Evolutionary conservation across 2,329 filamentous ascomycete genomes (phyloP).

Genomic region (Colletotrichum gloeosporioides): DNA sequence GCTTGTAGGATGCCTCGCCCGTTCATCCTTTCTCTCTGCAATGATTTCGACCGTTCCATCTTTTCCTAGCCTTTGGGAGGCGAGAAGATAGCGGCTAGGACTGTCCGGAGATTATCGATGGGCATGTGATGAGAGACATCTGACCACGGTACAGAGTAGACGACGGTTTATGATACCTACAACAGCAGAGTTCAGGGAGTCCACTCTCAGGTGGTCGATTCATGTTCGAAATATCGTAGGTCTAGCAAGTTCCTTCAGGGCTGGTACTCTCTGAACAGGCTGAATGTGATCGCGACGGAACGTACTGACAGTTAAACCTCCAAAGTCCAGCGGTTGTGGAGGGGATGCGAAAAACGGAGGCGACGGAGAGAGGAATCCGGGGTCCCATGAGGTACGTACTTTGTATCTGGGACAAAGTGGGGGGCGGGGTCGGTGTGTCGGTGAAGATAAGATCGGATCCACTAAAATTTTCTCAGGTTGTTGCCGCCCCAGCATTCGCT

Average conservation of each 20-base stretch:
- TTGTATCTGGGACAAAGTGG: not conserved
- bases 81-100: not conserved
- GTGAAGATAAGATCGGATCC: not conserved
- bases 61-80: not conserved
- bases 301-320: not conserved
- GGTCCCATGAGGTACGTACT: not conserved
- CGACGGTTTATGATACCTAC: not conserved
- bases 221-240: not conserved
- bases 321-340: not conserved
- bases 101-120: not conserved
- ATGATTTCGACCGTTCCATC: not conserved
- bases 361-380: not conserved
- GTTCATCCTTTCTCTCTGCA: not conserved
- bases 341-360: not conserved
- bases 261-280: not conserved
- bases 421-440: not conserved
- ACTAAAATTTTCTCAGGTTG: not conserved
- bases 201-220: not conserved
- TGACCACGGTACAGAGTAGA: not conserved
- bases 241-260: too few relatives aligned
- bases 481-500: not conserved
- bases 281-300: not conserved
- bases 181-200: not conserved
- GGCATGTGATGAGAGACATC: not conserved
- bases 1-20: not conserved